Base-by-base conservation (phyloP, 345 rosid species). In the Lagerstroemia speciosa region DNA sequence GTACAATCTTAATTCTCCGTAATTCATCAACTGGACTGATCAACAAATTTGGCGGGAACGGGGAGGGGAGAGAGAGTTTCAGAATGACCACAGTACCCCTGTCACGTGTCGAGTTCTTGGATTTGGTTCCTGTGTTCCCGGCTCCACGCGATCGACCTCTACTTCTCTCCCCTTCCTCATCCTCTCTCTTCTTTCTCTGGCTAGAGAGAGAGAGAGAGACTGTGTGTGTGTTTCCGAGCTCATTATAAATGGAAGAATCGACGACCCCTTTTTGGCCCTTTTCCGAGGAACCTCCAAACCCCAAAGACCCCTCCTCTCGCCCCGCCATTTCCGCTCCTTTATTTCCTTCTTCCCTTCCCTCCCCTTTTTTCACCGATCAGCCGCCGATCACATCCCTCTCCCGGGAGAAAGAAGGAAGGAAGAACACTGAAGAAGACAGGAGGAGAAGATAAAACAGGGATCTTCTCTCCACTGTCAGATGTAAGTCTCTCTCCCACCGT, bases 211-310 rank as follows among this genome's bases (percentile, higher is more conserved):
- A 19, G 52, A 19, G 52, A 2, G 52, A 48, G 24, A 17, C n/a
- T n/a, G n/a, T n/a, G n/a, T n/a, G n/a, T n/a, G 53, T 17, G 24
- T 26, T n/a, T 8, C 6, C 8, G 3, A 53, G 36, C 72, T n/a
- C n/a, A n/a, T 8, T 71, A 71, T 71, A 71, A 71, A 71, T 46
- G 64, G 24, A 34, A 71, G 67, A 63, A 64, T 33, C 73, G 26
- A 64, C 73, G 46, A 20, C 8, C 63, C 66, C 62, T 19, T 64
- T 48, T 27, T 34, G 33, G n/a, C n/a, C n/a, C 37, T 27, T 71
- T 48, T 24, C 73, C 48, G 62, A 70, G 62, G 43, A 70, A 50
- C 60, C 26, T 10, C 15, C 19, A n/a, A n/a, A 53, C 32, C 33
- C 34, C 29, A 53, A 26, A n/a, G 22, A 11, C 24, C 62, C 41